Base-by-base conservation (phyloP, 805 yeast species). In the Millerago galiae region DNA sequence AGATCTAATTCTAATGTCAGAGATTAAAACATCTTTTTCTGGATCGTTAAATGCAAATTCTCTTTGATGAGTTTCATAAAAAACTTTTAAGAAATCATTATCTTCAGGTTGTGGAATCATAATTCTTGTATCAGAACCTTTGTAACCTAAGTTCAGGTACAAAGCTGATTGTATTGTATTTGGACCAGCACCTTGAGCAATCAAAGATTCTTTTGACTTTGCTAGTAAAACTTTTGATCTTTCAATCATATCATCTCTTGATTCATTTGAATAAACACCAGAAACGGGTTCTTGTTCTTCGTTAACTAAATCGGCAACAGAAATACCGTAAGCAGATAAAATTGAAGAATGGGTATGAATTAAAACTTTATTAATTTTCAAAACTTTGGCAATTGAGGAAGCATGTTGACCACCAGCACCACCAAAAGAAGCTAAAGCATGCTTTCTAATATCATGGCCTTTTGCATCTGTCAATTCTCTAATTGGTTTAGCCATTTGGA, bases 321-420 rank as follows among this genome's bases (percentile, higher is more conserved):
- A 63, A 37, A 70, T 70, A 47, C 75, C 75, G 45, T 69, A 70
- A 5, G 75, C 75, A 38, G 75, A 70, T 34, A 71, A 56, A 34
- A 71, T 62, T 3, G 75, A 70, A 9, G 75, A 70, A 51, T 71
- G 68, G 44, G 63, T 69, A 52, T 71, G 76, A 37, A 71, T 67
- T 6, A 68, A 49, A 16, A 70, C 74, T 39, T 61, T 60, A 18
- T 57, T 56, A 45, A 71, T 70, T 42, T 65, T 62, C 56, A 71
- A 61, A 12, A 60, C 62, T 47, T 59, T 58, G 8, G 74, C 73
- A 39, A 71, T 60, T 3, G 70, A 61, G n/a, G 61, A 60, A 27
- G 72, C 67, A 50, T 68, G 68, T 52, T 71, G 76, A 26, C 74
- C 73, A 46, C 75, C 76, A 37, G 75, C 72, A 42, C 75, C 76